Conservation (phyloP, 306 rosid genomes). For the Sesbania bispinosa region DNA sequence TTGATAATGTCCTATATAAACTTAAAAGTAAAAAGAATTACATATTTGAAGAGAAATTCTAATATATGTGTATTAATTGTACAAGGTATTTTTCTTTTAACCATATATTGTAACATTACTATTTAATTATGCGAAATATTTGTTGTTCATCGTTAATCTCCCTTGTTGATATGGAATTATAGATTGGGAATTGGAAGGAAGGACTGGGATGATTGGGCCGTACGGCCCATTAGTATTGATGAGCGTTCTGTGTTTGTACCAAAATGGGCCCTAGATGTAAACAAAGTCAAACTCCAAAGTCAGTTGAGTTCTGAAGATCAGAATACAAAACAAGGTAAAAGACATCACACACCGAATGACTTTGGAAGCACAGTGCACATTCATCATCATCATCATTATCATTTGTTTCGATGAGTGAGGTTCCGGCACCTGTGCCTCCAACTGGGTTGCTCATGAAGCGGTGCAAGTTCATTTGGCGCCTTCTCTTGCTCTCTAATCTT, state of each 20-base stretch:
- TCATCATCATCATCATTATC: not conserved
- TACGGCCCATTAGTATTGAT: not conserved
- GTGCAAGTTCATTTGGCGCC: conserved; percentile 72
- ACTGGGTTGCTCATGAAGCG: conserved; percentile 44
- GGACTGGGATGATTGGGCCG: not conserved
- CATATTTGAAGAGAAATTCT: too few relatives aligned
- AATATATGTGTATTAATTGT: too few relatives aligned
- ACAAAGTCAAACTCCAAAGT: not conserved
- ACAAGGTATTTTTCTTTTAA: too few relatives aligned
- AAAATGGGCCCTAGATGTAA: not conserved
- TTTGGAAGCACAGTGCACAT: not conserved
- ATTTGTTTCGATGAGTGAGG: conserved; percentile 25
- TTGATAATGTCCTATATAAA: too few relatives aligned
- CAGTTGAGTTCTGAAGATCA: not conserved
- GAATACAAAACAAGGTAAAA: not conserved
- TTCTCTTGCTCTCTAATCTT: conserved; percentile 68
- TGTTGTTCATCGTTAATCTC: too few relatives aligned
- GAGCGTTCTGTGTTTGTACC: not conserved
- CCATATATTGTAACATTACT: too few relatives aligned
- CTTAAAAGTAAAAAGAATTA: too few relatives aligned
- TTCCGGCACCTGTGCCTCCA: conserved; percentile 36
- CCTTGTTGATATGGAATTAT: too few relatives aligned
- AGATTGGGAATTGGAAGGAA: not conserved
- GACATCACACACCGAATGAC: not conserved
- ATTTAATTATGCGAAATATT: too few relatives aligned